Conservation (phyloP, 805 yeast genomes). For the Wickerhamiella hasegawae region DNA sequence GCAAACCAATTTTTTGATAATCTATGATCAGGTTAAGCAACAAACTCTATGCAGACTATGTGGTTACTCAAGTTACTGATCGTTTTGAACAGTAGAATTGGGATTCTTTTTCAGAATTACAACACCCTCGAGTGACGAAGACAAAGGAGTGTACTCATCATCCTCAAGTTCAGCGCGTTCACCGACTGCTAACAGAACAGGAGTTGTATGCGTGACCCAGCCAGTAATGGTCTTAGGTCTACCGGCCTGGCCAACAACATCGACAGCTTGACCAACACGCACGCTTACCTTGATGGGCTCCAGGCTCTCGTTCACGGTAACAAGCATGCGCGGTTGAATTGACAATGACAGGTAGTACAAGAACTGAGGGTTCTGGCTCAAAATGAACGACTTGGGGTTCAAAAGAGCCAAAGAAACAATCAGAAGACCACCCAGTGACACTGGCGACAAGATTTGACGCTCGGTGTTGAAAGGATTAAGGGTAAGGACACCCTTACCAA, state of each 20-base stretch:
- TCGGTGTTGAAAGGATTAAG: conserved; percentile 82
- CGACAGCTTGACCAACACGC: conserved; percentile 97
- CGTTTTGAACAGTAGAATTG: conserved; percentile 18
- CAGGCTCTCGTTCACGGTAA: conserved; percentile 82
- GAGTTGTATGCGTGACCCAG: conserved; percentile 98
- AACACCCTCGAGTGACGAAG: conserved; percentile 77
- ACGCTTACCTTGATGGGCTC: conserved; percentile 90
- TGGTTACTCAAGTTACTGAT: too few relatives aligned
- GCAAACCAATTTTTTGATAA: too few relatives aligned
- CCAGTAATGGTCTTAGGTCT: conserved; percentile 98
- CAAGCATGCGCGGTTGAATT: conserved; percentile 79
- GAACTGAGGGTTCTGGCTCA: conserved; percentile 59
- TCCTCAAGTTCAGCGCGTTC: conserved; percentile 95
- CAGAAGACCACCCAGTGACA: conserved; percentile 74
- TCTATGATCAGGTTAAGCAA: too few relatives aligned
- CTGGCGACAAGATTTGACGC: conserved; percentile 73
- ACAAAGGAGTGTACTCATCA: conserved; percentile 74
- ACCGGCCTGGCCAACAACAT: conserved; percentile 98
- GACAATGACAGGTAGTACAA: conserved; percentile 78
- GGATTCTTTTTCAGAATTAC: conserved; percentile 87
- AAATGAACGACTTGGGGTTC: conserved; percentile 70
- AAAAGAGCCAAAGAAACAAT: conserved; percentile 72
- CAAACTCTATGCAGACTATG: too few relatives aligned
- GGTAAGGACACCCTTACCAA: conserved; percentile 92
- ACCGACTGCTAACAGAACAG: conserved; percentile 82